A percentile compares a stretch with the other conserved stretches of the same genome.
phyloP scores from a whole-genome alignment of 768 basidiomycete species.

The Myochromella boudieri region DNA sequence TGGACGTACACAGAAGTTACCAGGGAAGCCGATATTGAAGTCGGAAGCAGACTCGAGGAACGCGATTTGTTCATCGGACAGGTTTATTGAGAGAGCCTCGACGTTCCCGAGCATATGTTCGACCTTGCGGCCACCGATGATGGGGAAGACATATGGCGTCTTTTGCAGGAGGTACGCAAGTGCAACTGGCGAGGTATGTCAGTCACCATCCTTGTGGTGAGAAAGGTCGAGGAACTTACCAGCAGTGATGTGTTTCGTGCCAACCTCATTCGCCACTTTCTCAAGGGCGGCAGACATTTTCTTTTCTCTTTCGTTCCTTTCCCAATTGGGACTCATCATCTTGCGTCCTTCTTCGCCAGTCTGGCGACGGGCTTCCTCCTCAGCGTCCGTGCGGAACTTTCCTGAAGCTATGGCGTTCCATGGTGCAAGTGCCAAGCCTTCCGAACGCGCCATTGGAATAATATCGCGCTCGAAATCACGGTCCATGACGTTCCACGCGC shows the following conservation, averaged over 20 bases:
- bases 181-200: conserved; percentile 32
- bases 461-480: conserved; percentile 56
- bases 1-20: conserved; percentile 26
- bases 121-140: conserved; percentile 49
- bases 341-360: conserved; percentile 40
- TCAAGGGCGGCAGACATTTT: conserved; percentile 44
- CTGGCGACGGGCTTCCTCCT: conserved; percentile 25
- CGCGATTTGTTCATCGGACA: conserved; percentile 42
- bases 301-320: conserved; percentile 43
- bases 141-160: conserved; percentile 50
- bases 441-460: conserved; percentile 42
- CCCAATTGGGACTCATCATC: conserved; percentile 33
- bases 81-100: conserved; percentile 43
- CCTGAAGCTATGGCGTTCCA: conserved; percentile 33
- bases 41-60: conserved; percentile 39
- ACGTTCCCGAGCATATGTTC: conserved; percentile 51
- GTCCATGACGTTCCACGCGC: conserved; percentile 40
- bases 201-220: background rate
- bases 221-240: conserved; percentile 25
- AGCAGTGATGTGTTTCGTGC: conserved; percentile 44
- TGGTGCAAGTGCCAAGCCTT: conserved; percentile 36
- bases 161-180: conserved; percentile 57
- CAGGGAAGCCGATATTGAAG: conserved; percentile 46
- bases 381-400: conserved; percentile 57
- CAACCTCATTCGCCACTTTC: conserved; percentile 50